A percentile compares a stretch with the other conserved stretches of the same genome.
Evolutionary conservation across 805 yeast genomes (phyloP).

Genomic region (Barnettozyma sucrosica): DNA sequence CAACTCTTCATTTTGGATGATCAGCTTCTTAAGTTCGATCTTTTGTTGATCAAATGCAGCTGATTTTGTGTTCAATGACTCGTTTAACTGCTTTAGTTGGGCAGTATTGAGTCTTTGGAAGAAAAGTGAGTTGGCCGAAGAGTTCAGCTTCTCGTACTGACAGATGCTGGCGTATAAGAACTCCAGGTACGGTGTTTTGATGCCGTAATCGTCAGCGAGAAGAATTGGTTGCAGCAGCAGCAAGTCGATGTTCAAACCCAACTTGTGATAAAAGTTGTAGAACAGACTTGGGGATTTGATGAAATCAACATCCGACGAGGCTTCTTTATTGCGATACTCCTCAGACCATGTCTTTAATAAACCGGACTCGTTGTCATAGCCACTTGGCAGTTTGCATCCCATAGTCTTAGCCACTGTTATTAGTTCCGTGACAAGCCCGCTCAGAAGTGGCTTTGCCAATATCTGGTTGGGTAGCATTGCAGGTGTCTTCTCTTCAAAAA

Average conservation of each 20-base stretch:
- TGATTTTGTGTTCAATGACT: background rate
- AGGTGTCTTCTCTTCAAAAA: constrained; percentile 69
- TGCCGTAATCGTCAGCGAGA: constrained; percentile 81
- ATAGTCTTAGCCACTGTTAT: constrained; percentile 67
- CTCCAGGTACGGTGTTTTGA: constrained; percentile 87
- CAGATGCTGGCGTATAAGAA: constrained; percentile 75
- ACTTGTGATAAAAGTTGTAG: constrained; percentile 55
- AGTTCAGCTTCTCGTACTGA: constrained; percentile 41
- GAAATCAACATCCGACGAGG: constrained; percentile 21
- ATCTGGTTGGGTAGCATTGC: constrained; percentile 54
- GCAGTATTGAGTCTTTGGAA: constrained; percentile 21
- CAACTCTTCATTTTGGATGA: constrained; percentile 6
- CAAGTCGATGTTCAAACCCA: constrained; percentile 65
- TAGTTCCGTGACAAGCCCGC: constrained; percentile 74
- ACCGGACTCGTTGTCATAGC: constrained; percentile 61
- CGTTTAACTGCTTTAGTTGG: constrained; percentile 5
- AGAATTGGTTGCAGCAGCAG: constrained; percentile 79
- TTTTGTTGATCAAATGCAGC: constrained; percentile 3
- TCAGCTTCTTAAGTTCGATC: background rate
- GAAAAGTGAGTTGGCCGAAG: constrained; percentile 13
- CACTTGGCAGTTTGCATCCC: constrained; percentile 68
- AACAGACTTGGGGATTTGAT: constrained; percentile 53
- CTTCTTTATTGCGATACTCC: constrained; percentile 31
- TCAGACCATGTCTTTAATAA: constrained; percentile 49
- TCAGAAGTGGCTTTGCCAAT: constrained; percentile 76